These are phyloP conservation scores for Ceratonia siliqua DNA, from an alignment of 306 rosid genomes.

Conservation along the genomic window DNA sequence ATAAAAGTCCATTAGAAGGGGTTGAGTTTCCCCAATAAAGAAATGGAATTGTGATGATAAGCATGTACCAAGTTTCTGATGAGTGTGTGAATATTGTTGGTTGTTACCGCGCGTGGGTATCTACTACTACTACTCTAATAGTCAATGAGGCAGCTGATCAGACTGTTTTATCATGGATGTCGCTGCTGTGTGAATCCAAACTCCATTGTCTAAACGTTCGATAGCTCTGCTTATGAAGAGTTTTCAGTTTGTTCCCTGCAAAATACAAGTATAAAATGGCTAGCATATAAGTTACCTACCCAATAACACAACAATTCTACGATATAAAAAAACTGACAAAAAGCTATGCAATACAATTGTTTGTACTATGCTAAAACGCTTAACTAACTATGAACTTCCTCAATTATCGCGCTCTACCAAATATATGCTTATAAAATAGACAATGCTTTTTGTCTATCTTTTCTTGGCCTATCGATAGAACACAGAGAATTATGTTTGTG, in stretches of 20 bases:
- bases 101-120: not conserved
- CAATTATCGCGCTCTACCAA: too few species aligned
- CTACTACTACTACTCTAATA: too few species aligned
- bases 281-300: not conserved
- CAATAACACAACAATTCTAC: not conserved
- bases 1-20: not conserved
- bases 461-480: too few species aligned
- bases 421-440: too few species aligned
- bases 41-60: not conserved
- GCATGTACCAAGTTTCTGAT: not conserved
- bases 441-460: too few species aligned
- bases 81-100: not conserved
- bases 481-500: not conserved
- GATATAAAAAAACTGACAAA: too few species aligned
- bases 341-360: too few species aligned
- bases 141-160: not conserved
- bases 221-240: not conserved
- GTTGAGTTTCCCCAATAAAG: not conserved
- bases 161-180: not conserved
- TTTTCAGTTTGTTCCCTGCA: not conserved
- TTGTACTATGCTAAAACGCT: too few species aligned
- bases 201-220: not conserved
- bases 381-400: too few species aligned
- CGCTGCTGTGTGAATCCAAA: not conserved
- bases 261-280: not conserved